Conservation (phyloP, 2,329 filamentous ascomycete genomes). For the Epicoccum sorghinum region DNA sequence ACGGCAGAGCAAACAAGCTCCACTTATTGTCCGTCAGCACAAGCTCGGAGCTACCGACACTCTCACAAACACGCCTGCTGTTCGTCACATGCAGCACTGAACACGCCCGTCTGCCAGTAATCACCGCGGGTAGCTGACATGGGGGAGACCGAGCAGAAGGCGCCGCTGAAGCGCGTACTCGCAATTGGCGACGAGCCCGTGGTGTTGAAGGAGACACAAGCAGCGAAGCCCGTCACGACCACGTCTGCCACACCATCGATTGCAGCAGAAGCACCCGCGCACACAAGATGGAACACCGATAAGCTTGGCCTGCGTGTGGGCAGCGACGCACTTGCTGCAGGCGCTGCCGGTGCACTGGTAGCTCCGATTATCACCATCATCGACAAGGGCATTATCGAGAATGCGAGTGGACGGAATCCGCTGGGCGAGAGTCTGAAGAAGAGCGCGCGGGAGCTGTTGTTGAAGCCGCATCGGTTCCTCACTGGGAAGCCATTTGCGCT, state of each 20-base stretch:
- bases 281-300: slow-evolving; percentile 71
- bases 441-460: slow-evolving; percentile 63
- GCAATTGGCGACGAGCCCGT: slow-evolving; percentile 12
- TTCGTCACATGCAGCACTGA: slow-evolving; percentile 37
- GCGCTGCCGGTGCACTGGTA: slow-evolving; percentile 74
- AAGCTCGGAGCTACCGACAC: too few relatives aligned
- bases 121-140: slow-evolving; percentile 40
- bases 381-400: slow-evolving; percentile 81
- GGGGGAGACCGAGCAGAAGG: slow-evolving; percentile 27
- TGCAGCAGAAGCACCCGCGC: neutral
- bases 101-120: slow-evolving; percentile 31
- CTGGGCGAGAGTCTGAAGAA: slow-evolving; percentile 64
- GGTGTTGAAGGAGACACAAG: neutral
- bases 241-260: too few relatives aligned
- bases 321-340: slow-evolving; percentile 72
- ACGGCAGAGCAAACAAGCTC: too few relatives aligned
- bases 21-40: too few relatives aligned
- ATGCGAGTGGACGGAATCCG: slow-evolving; percentile 71
- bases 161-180: neutral
- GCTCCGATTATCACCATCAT: slow-evolving; percentile 87
- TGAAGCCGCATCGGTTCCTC: slow-evolving; percentile 66
- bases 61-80: neutral
- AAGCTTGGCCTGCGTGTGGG: slow-evolving; percentile 71
- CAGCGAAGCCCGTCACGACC: neutral
- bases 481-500: slow-evolving; percentile 71